Percentiles rank a stretch among this genome's conserved stretches.
phyloP scores from a whole-genome alignment of 345 rosid species.

The Populus tremula region DNA sequence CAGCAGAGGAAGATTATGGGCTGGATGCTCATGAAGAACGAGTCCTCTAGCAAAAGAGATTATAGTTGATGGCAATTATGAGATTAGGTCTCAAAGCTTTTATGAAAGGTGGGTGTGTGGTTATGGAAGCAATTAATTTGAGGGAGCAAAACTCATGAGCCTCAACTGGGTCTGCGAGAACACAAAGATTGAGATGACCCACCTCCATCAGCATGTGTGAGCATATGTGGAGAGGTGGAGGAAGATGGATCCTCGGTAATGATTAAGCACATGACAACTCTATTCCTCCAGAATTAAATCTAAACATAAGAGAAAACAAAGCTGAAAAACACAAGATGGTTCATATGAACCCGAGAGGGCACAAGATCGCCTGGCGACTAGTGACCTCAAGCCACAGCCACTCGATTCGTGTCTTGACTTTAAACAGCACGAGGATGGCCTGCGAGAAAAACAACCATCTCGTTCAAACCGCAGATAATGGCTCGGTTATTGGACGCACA shows the following conservation, averaged over 20 bases:
- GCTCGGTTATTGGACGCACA: not conserved
- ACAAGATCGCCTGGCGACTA: not conserved
- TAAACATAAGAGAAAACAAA: not conserved
- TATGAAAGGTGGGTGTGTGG: conserved; percentile 23
- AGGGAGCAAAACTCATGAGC: conserved; percentile 11
- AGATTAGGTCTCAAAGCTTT: not conserved
- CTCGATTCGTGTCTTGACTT: not conserved
- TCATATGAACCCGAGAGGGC: not conserved
- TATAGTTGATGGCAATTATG: conserved; percentile 20
- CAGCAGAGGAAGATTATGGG: not conserved
- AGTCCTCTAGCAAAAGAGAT: not conserved
- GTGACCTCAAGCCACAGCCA: conserved; percentile 1
- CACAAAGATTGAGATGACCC: conserved; percentile 21
- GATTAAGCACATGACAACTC: not conserved
- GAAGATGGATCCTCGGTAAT: conserved; percentile 9
- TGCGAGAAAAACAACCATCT: not conserved
- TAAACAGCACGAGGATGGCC: not conserved
- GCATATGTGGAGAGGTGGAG: conserved; percentile 1
- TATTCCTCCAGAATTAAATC: too few relatives aligned
- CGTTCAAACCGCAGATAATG: not conserved
- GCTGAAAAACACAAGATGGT: not conserved
- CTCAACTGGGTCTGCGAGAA: conserved; percentile 5
- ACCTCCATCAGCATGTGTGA: conserved; percentile 1
- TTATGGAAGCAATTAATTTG: conserved; percentile 19
- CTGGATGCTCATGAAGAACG: not conserved